Base-by-base conservation (phyloP, 1,139 yeast genomes). In the Hansenula lynferdii region DNA sequence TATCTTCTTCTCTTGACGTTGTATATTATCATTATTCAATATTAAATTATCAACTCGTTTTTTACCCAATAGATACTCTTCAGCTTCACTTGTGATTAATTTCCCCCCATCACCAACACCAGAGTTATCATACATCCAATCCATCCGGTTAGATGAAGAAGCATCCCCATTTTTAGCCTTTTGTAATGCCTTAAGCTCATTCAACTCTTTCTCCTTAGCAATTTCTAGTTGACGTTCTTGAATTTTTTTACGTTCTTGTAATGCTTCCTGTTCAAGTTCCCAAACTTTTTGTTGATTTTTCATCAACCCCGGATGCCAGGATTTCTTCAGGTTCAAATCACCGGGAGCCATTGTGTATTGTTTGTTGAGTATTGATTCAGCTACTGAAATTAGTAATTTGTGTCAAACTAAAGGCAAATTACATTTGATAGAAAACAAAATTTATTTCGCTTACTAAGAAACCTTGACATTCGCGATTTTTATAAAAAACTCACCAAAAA, bases 301-400 rank as follows among this genome's bases (percentile, higher is more conserved):
- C 52, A 85, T 68, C 37, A 86, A 69, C 31, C 85, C 90, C 4
- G 97, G 97, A 59, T 90, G 89, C 97, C 97, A 92, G 43, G 97
- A 90, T 60, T 92, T 92, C 62, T 90, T 84, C 42, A 89, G 62
- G 58, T 90, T 90, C 47, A 90, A 69, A 61, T 90, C 96, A 8
- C 94, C 89, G 2, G 94, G 86, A 51, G 69, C 70, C 74, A 71
- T 71, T 8, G 31, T 47, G 27, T 14, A 16, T 17, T 27, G 25
- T 15, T 26, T 5, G 25, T 23, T 15, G 28, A 8, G 9, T 26
- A 26, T 24, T 24, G 14, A 8, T 12, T 12, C 8, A 6, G 6
- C 8, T 7, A 20, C 22, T 6, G 8, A 20, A 6, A 7, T 20
- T 20, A 7, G 22, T 8, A 6, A 20, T 20, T 20, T 7, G 6